Base-by-base conservation (phyloP, 176 grass and related monocot species). In the Oryza meridionalis region DNA sequence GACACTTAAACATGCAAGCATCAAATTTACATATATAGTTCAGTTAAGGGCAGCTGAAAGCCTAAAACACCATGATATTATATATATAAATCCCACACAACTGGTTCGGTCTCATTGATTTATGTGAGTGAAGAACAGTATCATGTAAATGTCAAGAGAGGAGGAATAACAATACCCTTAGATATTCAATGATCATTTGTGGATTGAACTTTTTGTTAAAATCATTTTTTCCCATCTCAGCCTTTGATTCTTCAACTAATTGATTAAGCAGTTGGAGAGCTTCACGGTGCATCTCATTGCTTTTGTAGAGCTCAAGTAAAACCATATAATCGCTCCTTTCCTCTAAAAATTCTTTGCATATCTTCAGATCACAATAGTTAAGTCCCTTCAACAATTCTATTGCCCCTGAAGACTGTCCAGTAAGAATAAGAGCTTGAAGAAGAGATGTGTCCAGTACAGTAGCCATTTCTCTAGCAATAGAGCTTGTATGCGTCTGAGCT, bases 401-500 rank as follows among this genome's bases (percentile, higher is more conserved):
- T 78, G 81, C 85, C 55, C 77, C 83, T 65, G 89, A 86, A 71
- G 84, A 81, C 85, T 99, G 96, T 72, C 87, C 83, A 58, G 93
- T 89, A 77, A 99, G 93, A 92, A 99, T 67, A 78, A 99, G 91
- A 71, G 92, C 91, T 88, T 99, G 93, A 87, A 99, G 93, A 84
- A 99, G 91, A 87, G 93, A 85, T 72, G 93, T 94, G 58, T 99
- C 96, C 63, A 99, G 75, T 89, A 99, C 85, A 83, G 89, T 89
- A 43, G 96, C 91, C 86, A 90, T 92, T 86, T 99, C 96, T 92
- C 93, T 94, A 55, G 96, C 96, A 82, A 99, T 86, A 19, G 91
- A 99, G 81, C 91, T 91, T 78, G 91, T 90, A 81, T 93, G 82
- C 5, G 85, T 85, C 76, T 90, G 88, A 69, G 86, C 72, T 63